Evolutionary conservation across 1,284 basidiomycete species (phyloP).

Genomic region (Psilocybe mexicana): DNA sequence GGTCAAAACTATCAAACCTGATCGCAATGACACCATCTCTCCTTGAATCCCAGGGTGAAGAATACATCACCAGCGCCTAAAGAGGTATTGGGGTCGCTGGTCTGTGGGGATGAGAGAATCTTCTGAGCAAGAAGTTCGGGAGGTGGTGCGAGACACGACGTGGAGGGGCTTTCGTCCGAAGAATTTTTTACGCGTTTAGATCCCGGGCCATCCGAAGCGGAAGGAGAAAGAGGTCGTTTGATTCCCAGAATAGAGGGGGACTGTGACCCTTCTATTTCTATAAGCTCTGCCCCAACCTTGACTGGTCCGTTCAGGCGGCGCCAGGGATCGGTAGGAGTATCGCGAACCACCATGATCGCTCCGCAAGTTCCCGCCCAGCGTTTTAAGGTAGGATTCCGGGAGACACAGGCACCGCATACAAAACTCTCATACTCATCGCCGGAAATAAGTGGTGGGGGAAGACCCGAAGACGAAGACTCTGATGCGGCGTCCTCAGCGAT

Average conservation of each 20-base stretch:
- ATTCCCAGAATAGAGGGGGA: slow-evolving; percentile 31
- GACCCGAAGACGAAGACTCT: slow-evolving; percentile 58
- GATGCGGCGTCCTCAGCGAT: slow-evolving; percentile 53
- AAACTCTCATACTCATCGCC: slow-evolving; percentile 71
- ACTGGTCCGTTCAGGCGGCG: slow-evolving; percentile 40
- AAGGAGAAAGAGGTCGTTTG: slow-evolving; percentile 53
- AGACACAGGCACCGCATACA: slow-evolving; percentile 67
- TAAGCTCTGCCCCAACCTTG: slow-evolving; percentile 23
- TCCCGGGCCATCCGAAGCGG: slow-evolving; percentile 37
- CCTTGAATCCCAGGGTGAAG: slow-evolving; percentile 66
- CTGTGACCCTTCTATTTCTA: slow-evolving; percentile 26
- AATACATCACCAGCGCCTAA: slow-evolving; percentile 70
- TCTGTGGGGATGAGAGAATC: slow-evolving; percentile 34
- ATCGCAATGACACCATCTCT: slow-evolving; percentile 72
- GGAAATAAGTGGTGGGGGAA: slow-evolving; percentile 65
- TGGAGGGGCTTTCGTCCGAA: slow-evolving; percentile 20
- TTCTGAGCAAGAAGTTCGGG: slow-evolving; percentile 42
- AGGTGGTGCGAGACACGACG: slow-evolving; percentile 53
- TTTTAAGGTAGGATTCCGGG: slow-evolving; percentile 49
- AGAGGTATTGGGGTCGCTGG: slow-evolving; percentile 26
- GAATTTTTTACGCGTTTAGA: slow-evolving; percentile 49
- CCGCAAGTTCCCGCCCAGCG: slow-evolving; percentile 68
- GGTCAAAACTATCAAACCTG: slow-evolving; percentile 40
- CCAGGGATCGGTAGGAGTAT: slow-evolving; percentile 48
- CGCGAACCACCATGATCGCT: slow-evolving; percentile 61